A percentile compares a stretch with the other conserved stretches of the same genome.
Conservation (phyloP, 1,284 basidiomycete species). For the Cryptococcus sp. region DNA sequence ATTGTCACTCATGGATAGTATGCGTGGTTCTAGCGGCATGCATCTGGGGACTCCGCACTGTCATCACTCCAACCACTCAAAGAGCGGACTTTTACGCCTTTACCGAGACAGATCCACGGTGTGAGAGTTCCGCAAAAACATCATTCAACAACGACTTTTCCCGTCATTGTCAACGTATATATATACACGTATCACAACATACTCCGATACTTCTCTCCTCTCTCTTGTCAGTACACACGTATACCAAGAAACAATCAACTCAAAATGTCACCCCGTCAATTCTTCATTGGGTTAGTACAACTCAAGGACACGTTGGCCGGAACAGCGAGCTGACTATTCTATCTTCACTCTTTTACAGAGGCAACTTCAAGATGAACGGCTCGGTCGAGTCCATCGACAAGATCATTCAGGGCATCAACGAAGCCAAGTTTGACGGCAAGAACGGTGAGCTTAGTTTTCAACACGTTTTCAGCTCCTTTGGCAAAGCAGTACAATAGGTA, state of each 20-base stretch:
- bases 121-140: no score
- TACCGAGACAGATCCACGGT: no score
- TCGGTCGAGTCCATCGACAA: constrained; percentile 64
- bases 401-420: constrained; percentile 70
- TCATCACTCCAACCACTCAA: not conserved
- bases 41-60: not conserved
- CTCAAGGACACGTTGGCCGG: not conserved
- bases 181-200: no score
- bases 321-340: constrained; percentile 1
- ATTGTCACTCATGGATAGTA: not conserved
- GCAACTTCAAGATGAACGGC: constrained; percentile 93
- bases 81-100: no score
- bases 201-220: not conserved
- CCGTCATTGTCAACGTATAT: no score
- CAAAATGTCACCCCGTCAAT: constrained; percentile 44
- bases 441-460: constrained; percentile 62
- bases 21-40: not conserved
- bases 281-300: constrained; percentile 48
- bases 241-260: not conserved
- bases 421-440: constrained; percentile 69
- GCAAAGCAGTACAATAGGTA: not conserved
- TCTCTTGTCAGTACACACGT: constrained; percentile 3
- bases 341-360: constrained; percentile 63
- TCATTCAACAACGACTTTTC: no score
- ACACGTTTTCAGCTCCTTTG: not conserved